Conservation (phyloP, 176 grass and related monocot species). For the Eragrostis nindensis region DNA sequence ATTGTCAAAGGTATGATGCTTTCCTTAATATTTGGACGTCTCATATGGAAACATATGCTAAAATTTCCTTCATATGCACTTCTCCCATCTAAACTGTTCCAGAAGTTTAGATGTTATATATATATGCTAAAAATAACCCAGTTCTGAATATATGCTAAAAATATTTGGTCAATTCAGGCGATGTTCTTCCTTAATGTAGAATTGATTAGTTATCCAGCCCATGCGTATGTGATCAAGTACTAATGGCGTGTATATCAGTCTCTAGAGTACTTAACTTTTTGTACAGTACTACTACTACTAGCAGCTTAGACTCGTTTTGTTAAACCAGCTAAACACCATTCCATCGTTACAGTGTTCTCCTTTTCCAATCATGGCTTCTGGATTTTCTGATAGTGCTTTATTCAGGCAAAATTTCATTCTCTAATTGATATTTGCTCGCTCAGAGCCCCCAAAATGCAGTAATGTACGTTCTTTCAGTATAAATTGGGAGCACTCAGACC, state of each 20-base stretch:
- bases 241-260: neutral
- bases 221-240: neutral
- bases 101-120: too few species aligned
- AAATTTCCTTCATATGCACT: neutral
- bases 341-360: too few species aligned
- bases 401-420: too few species aligned
- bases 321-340: too few species aligned
- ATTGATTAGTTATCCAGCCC: neutral
- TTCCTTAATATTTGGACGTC: neutral
- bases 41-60: neutral
- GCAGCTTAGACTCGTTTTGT: too few species aligned
- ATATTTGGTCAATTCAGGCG: neutral
- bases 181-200: neutral
- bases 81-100: too few species aligned
- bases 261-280: too few species aligned
- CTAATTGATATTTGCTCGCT: neutral
- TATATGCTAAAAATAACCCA: too few species aligned
- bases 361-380: too few species aligned
- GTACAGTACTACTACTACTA: too few species aligned
- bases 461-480: neutral
- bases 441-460: neutral
- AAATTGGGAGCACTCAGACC: neutral
- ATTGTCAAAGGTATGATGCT: constrained; percentile 68
- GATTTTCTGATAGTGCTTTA: too few species aligned
- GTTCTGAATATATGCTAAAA: neutral